A percentile compares a stretch with the other conserved stretches of the same genome.
phyloP scores from a whole-genome alignment of 192 early-diverging fungal species.

The Backusella mclennaniae region DNA sequence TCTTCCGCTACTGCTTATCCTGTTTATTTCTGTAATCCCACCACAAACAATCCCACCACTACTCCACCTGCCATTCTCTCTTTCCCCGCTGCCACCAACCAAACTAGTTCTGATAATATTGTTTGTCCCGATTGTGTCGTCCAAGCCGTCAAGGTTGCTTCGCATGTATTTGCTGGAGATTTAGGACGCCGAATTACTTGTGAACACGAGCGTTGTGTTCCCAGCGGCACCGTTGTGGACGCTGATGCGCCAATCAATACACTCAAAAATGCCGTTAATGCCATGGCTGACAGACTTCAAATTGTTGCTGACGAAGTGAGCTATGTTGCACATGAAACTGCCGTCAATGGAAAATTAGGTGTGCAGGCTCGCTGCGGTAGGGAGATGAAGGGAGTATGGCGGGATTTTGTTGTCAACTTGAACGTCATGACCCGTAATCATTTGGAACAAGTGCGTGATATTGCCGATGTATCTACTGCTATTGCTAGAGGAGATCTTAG shows the following conservation, averaged over 20 bases:
- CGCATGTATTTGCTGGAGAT: conserved; percentile 46
- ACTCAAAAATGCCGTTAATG: conserved; percentile 53
- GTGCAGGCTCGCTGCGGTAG: conserved; percentile 53
- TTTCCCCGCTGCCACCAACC: conserved; percentile 21
- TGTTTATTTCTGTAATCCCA: conserved; percentile 15
- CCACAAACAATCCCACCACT: conserved; percentile 4
- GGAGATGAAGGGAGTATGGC: conserved; percentile 53
- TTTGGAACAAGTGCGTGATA: conserved; percentile 60
- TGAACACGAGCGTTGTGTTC: conserved; percentile 31
- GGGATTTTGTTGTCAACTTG: conserved; percentile 52
- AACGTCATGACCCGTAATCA: conserved; percentile 57
- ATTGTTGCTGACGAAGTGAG: conserved; percentile 60
- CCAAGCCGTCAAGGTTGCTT: conserved; percentile 45
- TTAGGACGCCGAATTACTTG: conserved; percentile 45
- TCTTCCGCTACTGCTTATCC: conserved; percentile 29
- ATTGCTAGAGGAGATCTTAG: conserved; percentile 69
- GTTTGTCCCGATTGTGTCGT: conserved; percentile 48
- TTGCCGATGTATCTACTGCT: conserved; percentile 68
- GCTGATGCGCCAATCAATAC: conserved; percentile 33
- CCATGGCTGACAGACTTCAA: conserved; percentile 60
- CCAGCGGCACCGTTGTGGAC: conserved; percentile 10
- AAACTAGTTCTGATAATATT: conserved; percentile 28
- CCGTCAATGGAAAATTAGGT: conserved; percentile 71
- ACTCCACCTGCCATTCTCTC: not conserved
- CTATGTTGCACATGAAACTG: conserved; percentile 67